phyloP scores from a whole-genome alignment of 2,329 filamentous ascomycete species.

The Didymella exigua region DNA sequence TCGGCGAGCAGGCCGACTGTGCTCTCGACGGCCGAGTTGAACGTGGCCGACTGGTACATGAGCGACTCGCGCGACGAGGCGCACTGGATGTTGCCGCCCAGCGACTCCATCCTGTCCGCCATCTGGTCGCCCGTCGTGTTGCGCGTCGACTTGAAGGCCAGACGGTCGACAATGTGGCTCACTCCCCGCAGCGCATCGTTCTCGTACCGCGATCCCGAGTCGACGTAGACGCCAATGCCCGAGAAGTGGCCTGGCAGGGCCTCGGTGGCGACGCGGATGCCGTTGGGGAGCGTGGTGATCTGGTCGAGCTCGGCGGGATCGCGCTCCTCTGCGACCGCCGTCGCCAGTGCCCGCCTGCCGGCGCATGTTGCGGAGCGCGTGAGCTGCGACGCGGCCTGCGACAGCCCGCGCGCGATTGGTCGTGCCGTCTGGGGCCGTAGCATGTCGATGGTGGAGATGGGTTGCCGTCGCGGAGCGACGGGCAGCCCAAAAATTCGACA shows the following conservation, averaged over 20 bases:
- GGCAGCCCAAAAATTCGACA: conserved; percentile 19
- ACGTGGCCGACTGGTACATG: conserved; percentile 99
- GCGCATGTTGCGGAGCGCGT: conserved; percentile 1
- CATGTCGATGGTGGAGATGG: conserved; percentile 29
- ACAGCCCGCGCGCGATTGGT: conserved; percentile 37
- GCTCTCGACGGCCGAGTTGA: conserved; percentile 87
- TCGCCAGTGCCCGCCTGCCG: conserved; percentile 8
- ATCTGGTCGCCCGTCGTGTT: conserved; percentile 78
- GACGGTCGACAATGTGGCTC: conserved; percentile 92
- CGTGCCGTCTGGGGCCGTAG: conserved; percentile 38
- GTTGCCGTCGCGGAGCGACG: conserved; percentile 1
- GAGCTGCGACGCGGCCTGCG: conserved; percentile 25
- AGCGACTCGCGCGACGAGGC: conserved; percentile 92
- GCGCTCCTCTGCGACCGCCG: conserved; percentile 47
- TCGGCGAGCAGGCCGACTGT: conserved; percentile 87
- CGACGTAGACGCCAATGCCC: conserved; percentile 92
- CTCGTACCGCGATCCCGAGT: conserved; percentile 94
- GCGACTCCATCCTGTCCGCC: conserved; percentile 81
- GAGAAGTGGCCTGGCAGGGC: conserved; percentile 93
- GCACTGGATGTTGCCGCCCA: conserved; percentile 96
- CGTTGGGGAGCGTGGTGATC: conserved; percentile 88
- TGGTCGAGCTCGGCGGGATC: conserved; percentile 87
- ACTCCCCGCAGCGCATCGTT: conserved; percentile 82
- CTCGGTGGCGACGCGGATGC: conserved; percentile 91
- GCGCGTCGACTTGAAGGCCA: conserved; percentile 90